Evolutionary conservation across 2,329 filamentous ascomycete genomes (phyloP).

Genomic region (Penicillium sclerotiorum): DNA sequence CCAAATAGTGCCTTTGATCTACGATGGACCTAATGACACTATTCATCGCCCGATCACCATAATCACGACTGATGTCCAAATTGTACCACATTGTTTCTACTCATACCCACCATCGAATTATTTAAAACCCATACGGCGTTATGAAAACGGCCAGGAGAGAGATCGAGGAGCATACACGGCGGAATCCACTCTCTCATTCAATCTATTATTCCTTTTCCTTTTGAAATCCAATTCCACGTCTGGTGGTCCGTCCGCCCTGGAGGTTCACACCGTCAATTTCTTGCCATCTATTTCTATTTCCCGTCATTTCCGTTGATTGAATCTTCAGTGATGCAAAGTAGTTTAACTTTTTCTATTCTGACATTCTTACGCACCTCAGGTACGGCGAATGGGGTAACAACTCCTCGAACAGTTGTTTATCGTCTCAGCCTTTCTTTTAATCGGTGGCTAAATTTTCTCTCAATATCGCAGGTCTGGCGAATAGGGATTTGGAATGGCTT

Average conservation of each 20-base stretch:
- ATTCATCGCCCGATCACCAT: background rate
- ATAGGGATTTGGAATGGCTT: constrained; percentile 12
- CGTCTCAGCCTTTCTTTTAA: background rate
- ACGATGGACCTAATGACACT: constrained; percentile 2
- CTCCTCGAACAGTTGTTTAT: background rate
- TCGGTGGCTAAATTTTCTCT: background rate
- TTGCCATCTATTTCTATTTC: background rate
- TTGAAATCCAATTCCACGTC: background rate
- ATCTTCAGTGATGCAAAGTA: background rate
- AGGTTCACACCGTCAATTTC: background rate
- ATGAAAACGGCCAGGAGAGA: constrained; percentile 19
- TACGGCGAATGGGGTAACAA: background rate
- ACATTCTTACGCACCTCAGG: background rate
- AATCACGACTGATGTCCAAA: constrained; percentile 25
- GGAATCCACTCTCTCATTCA: background rate
- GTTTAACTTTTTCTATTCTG: background rate
- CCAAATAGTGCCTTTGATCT: constrained; percentile 21
- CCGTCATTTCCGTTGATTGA: background rate
- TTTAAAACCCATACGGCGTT: constrained; percentile 23
- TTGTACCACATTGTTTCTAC: constrained; percentile 22
- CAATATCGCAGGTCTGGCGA: background rate
- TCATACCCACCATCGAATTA: constrained; percentile 31
- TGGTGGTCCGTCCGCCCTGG: background rate
- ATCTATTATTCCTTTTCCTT: background rate
- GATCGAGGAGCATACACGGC: constrained; percentile 8